Conservation (phyloP, 2,329 filamentous ascomycete species). For the Colletotrichum sp. region DNA sequence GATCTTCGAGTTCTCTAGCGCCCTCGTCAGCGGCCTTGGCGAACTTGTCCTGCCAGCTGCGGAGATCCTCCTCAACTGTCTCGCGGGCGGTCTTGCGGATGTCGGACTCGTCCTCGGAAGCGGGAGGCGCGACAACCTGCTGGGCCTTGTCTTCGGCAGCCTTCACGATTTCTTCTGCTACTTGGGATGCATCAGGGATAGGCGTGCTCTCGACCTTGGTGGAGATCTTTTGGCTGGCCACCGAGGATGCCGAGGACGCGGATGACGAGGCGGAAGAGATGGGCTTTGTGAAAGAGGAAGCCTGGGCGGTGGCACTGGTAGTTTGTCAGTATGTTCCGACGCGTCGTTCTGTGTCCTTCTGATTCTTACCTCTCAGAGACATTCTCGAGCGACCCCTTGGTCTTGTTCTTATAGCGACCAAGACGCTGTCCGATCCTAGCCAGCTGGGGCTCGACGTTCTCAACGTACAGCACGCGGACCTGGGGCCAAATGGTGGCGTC, state of each 20-base stretch:
- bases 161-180: slow-evolving; percentile 4
- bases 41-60: slow-evolving; percentile 88
- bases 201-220: slow-evolving; percentile 7
- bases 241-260: slow-evolving; percentile 13
- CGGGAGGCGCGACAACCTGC: slow-evolving; percentile 47
- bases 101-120: slow-evolving; percentile 54
- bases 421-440: slow-evolving; percentile 90
- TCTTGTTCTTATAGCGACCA: slow-evolving; percentile 69
- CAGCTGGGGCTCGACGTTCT: slow-evolving; percentile 95
- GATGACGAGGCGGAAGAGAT: slow-evolving; percentile 27
- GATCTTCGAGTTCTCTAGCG: slow-evolving; percentile 71
- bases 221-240: slow-evolving; percentile 25
- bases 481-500: slow-evolving; percentile 82
- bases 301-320: slow-evolving; percentile 25
- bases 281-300: slow-evolving; percentile 48
- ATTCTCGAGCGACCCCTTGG: slow-evolving; percentile 37
- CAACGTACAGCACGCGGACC: slow-evolving; percentile 77
- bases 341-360: not conserved
- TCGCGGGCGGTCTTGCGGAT: slow-evolving; percentile 63
- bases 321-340: too few species aligned
- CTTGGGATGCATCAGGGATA: slow-evolving; percentile 23
- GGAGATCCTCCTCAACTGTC: slow-evolving; percentile 78
- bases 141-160: slow-evolving; percentile 20
- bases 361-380: slow-evolving; percentile 31
- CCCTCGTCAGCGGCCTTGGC: slow-evolving; percentile 85